Evolutionary conservation across 371 early-diverging fungal species (phyloP).

Genomic region (Mortierella polycephala): DNA sequence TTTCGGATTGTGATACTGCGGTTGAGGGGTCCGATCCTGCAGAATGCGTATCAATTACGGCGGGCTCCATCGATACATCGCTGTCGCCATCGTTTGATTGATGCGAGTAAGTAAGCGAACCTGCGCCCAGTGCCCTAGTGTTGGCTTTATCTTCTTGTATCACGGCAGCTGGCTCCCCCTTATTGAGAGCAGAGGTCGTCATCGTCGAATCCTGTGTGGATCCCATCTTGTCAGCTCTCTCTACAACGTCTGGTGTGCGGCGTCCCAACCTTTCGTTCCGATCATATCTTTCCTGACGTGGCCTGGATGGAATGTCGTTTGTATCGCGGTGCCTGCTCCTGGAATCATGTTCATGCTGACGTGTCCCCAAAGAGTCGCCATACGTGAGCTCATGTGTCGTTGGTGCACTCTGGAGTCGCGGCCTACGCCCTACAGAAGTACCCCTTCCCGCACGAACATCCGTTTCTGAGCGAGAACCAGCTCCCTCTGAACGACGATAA

Average conservation of each 20-base stretch:
- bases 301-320: not conserved
- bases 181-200: no score
- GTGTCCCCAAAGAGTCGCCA: slow-evolving; percentile 8
- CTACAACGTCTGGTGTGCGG: not conserved
- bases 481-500: slow-evolving; percentile 15
- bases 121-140: no score
- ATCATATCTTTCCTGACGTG: slow-evolving; percentile 1
- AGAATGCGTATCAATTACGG: no score
- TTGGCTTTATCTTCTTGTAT: no score
- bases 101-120: no score
- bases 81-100: no score
- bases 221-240: not conserved
- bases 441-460: slow-evolving; percentile 3
- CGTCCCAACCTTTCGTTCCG: slow-evolving; percentile 1
- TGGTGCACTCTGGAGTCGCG: slow-evolving; percentile 23
- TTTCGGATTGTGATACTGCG: no score
- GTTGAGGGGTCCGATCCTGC: no score
- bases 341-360: slow-evolving; percentile 4
- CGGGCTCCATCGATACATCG: no score
- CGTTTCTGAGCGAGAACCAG: slow-evolving; percentile 21
- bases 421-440: slow-evolving; percentile 10
- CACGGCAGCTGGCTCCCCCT: no score
- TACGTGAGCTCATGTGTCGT: slow-evolving; percentile 7
- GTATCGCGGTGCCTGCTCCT: slow-evolving; percentile 16
- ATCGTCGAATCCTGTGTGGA: no score